A percentile compares a stretch with the other conserved stretches of the same genome.
Evolutionary conservation across 1,139 yeast genomes (phyloP).

Genomic region (Taphrina deformans): DNA sequence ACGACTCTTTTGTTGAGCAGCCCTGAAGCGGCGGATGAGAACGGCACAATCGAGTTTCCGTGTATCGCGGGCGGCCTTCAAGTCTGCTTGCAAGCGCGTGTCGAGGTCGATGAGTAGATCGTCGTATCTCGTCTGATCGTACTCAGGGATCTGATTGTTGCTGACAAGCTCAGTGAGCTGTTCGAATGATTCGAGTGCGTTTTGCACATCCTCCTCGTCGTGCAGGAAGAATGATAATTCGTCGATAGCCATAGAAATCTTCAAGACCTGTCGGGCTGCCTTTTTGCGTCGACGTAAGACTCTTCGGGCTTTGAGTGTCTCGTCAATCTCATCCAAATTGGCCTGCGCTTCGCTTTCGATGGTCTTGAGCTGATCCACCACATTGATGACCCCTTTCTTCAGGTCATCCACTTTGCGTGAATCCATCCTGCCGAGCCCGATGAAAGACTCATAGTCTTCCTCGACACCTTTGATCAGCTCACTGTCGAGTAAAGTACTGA

Average conservation of each 20-base stretch:
- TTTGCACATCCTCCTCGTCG: neutral
- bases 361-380: neutral
- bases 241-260: neutral
- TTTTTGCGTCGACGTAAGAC: neutral
- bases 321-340: neutral
- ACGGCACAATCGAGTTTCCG: neutral
- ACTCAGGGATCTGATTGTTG: neutral
- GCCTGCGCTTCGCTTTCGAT: neutral
- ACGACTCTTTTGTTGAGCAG: neutral
- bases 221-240: slow-evolving; percentile 4
- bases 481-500: slow-evolving; percentile 11
- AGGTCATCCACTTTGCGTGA: slow-evolving; percentile 14
- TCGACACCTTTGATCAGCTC: slow-evolving; percentile 19
- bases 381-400: neutral
- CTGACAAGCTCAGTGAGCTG: neutral
- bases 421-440: slow-evolving; percentile 21
- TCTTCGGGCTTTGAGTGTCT: neutral
- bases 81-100: neutral
- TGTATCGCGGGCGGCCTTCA: neutral
- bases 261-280: neutral
- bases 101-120: neutral
- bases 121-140: neutral
- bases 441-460: slow-evolving; percentile 28
- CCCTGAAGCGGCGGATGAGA: neutral
- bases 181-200: slow-evolving; percentile 5